Evolutionary conservation across 805 yeast species (phyloP).

Genomic region (Teunomyces lycoperdinae): DNA sequence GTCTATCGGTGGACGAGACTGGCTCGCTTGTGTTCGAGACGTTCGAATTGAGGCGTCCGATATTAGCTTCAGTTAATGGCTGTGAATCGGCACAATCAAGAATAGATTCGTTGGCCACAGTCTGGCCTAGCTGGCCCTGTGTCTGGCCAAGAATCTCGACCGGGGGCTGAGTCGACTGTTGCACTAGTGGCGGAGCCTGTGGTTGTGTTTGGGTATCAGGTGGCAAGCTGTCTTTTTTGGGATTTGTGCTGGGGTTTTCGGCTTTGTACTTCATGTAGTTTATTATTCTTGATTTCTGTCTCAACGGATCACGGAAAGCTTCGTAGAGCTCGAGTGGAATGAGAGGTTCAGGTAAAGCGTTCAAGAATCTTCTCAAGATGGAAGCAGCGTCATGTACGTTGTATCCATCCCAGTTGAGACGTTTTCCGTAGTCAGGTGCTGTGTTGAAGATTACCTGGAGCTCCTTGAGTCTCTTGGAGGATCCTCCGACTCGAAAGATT

Average conservation of each 20-base stretch:
- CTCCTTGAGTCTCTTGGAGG: constrained; percentile 82
- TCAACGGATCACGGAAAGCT: constrained; percentile 72
- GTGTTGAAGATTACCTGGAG: constrained; percentile 79
- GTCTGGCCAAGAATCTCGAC: not conserved
- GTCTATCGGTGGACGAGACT: not conserved
- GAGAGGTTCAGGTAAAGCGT: constrained; percentile 88
- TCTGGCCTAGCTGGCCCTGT: constrained; percentile 4
- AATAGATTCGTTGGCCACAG: constrained; percentile 11
- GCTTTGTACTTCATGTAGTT: constrained; percentile 64
- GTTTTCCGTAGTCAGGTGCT: constrained; percentile 88
- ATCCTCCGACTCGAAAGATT: constrained; percentile 89
- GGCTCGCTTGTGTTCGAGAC: constrained; percentile 11
- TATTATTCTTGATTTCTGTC: constrained; percentile 58
- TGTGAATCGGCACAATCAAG: constrained; percentile 15
- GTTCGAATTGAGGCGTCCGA: constrained; percentile 24
- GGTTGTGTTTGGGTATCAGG: not conserved
- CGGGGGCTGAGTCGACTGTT: not conserved
- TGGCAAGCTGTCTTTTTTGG: not conserved
- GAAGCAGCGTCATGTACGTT: constrained; percentile 97
- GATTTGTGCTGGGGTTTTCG: constrained; percentile 30
- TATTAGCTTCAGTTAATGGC: constrained; percentile 32
- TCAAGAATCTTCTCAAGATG: constrained; percentile 77
- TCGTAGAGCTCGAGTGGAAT: constrained; percentile 78
- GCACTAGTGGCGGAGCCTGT: not conserved
- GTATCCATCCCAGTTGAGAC: constrained; percentile 86